phyloP scores from a whole-genome alignment of 352 stramenopile species.

The Globisporangium recalcitrans region DNA sequence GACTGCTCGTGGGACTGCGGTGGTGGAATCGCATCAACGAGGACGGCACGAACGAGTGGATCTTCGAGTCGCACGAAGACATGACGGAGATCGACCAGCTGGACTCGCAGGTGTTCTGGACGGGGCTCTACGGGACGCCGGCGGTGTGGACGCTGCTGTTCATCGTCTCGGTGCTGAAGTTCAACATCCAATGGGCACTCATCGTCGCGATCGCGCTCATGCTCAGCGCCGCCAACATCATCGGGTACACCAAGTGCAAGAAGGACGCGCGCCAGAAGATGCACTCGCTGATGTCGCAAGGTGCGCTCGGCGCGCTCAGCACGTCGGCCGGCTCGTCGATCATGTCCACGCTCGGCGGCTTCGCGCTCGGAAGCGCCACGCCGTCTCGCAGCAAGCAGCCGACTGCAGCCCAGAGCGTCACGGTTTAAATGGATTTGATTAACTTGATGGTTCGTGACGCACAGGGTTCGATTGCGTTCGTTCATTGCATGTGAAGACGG shows the following conservation, averaged over 20 bases:
- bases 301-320: conserved; percentile 60
- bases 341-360: conserved; percentile 68
- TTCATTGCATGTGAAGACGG: not conserved
- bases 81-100: conserved; percentile 86
- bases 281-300: conserved; percentile 74
- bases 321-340: conserved; percentile 65
- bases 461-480: not conserved
- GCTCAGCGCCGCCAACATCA: conserved; percentile 94
- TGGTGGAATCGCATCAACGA: conserved; percentile 98
- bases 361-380: conserved; percentile 46
- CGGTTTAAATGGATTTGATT: conserved; percentile 29
- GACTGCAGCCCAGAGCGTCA: conserved; percentile 22
- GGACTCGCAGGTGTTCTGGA: conserved; percentile 94
- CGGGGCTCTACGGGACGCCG: conserved; percentile 92
- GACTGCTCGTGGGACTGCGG: conserved; percentile 91
- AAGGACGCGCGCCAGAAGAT: conserved; percentile 86
- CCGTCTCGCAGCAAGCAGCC: conserved; percentile 14
- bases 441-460: not conserved
- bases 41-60: conserved; percentile 93
- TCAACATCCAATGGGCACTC: conserved; percentile 93
- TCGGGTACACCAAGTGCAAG: conserved; percentile 97
- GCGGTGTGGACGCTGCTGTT: conserved; percentile 89
- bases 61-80: conserved; percentile 94
- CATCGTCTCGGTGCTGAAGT: conserved; percentile 90
- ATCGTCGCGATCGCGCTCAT: conserved; percentile 91